These are phyloP conservation scores for Zymoseptoria tritici DNA, from an alignment of 2,329 filamentous ascomycete genomes.

Conservation along the genomic window DNA sequence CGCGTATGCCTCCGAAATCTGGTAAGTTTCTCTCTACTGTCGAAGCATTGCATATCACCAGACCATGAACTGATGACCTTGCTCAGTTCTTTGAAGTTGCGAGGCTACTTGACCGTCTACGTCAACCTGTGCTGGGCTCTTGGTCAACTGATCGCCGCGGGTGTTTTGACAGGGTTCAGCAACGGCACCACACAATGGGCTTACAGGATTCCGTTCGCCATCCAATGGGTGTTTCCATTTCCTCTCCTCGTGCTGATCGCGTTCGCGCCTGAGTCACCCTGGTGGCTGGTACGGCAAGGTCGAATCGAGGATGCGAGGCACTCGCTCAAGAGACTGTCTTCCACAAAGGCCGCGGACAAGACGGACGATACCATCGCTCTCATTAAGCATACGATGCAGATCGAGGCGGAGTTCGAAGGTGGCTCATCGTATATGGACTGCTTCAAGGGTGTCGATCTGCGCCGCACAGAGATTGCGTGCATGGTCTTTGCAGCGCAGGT, in stretches of 20 bases:
- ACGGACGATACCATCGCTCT: constrained; percentile 28
- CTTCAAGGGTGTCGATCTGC: constrained; percentile 33
- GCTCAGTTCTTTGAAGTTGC: constrained; percentile 40
- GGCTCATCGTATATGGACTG: constrained; percentile 30
- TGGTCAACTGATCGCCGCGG: constrained; percentile 39
- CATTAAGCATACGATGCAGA: constrained; percentile 28
- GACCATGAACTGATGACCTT: background rate
- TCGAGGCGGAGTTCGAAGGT: constrained; percentile 30
- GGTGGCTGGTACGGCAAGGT: constrained; percentile 27
- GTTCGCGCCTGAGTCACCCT: constrained; percentile 27
- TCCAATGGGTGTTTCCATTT: constrained; percentile 32
- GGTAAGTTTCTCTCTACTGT: background rate
- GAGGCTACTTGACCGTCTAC: constrained; percentile 53
- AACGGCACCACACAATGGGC: constrained; percentile 25
- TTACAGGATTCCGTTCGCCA: constrained; percentile 33
- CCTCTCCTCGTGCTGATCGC: constrained; percentile 21
- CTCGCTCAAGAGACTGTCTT: constrained; percentile 24
- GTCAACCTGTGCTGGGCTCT: constrained; percentile 38
- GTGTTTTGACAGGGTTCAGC: constrained; percentile 22
- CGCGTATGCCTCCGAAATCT: constrained; percentile 11
- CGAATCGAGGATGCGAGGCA: constrained; percentile 26
- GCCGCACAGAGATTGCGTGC: constrained; percentile 33
- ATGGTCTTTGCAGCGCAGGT: constrained; percentile 34
- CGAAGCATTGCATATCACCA: background rate
- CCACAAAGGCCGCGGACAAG: constrained; percentile 10